Evolutionary conservation across 2,329 filamentous ascomycete species (phyloP), one percentile per base, ranked within the genome.

Genomic region (Venturia effusa): DNA sequence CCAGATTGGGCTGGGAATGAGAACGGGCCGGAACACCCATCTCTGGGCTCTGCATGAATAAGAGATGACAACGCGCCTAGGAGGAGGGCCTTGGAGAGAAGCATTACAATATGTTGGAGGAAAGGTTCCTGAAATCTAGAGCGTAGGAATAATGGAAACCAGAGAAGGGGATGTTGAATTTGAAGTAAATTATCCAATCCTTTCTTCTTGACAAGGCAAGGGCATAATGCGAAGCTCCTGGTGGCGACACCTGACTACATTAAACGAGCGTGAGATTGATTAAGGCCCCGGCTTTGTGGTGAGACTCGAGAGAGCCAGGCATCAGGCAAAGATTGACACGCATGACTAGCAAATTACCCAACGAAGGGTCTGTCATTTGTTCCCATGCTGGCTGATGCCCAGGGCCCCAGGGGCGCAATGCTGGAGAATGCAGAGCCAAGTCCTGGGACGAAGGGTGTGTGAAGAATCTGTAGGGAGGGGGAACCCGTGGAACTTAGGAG

Each of bases 1-100:
- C 61, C 61, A 27, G 51, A 48, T 30, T 43, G 34, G 19, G 61
- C 61, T 37, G 51, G 45, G n/a, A 63, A 63, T 34, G 37, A 30
- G 15, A 62, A 51, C 2, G 40, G 27, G 8, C 5, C n/a, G 3
- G 40, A 37, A 54, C 61, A 62, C n/a, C 61, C 61, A 37, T 60
- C 34, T 19, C 43, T 60, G 15, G 19, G 51, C 51, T 57, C 51
- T 8, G 51, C 51, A 34, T n/a, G 51, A 17, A 34, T 30, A n/a
- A 57, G n/a, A n/a, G n/a, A 24, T 17, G 30, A 32, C 27, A 57
- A 24, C n/a, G 51, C 51, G 30, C 51, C 30, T n/a, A 57, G 19
- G 15, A 57, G 3, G 51, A 57, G 51, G 15, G 30, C 51, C 4
- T 27, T 32, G 51, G 27, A 57, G 51, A 57, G 11, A n/a, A 57